Evolutionary conservation across 2,329 filamentous ascomycete genomes (phyloP), one percentile per base, ranked within the genome.

Genomic region (Fusarium phyllophilum): DNA sequence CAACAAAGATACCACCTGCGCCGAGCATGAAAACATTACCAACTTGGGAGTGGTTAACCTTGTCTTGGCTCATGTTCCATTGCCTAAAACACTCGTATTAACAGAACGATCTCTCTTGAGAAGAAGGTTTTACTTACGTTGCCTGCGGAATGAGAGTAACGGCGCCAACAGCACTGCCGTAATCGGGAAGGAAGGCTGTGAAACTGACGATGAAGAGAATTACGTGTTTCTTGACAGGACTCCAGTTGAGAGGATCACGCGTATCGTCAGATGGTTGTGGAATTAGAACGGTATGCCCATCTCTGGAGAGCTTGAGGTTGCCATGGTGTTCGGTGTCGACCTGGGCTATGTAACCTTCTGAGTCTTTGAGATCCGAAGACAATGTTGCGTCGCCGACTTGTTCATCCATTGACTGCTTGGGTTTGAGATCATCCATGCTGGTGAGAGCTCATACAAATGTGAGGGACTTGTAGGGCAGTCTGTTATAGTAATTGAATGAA

Each of bases 381-480:
- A 54, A 2, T 6, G 6, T 3, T 2, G 9, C 1, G 7, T 54
- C 49, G 7, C 8, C 12, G 12, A 26, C n/a, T 52, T 26, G 9
- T 38, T 54, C 49, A 7, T 54, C 33, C 9, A 36, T 29, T 22
- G 49, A 54, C 1, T 38, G 49, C 49, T 22, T 15, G 0, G 49
- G 33, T 4, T 54, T 54, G 7, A 22, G 9, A 13, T 38, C 34
- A 10, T 54, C 49, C 49, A 54, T 54, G 5, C 14, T 54, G 13
- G 7, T 1, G 0, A 1, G 5, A 22, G 14, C 6, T 17, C 4
- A 2, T 7, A 2, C 14, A 22, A 12, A 4, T 6, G 6, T 6
- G 5, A 1, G 7, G 12, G 13, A 22, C 13, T 26, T 38, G 6
- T 2, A 38, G 2, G 7, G 7, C 22, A 38, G 24, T 18, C 7